phyloP scores from a whole-genome alignment of 441 rosid species.

The Breynia disticha region DNA sequence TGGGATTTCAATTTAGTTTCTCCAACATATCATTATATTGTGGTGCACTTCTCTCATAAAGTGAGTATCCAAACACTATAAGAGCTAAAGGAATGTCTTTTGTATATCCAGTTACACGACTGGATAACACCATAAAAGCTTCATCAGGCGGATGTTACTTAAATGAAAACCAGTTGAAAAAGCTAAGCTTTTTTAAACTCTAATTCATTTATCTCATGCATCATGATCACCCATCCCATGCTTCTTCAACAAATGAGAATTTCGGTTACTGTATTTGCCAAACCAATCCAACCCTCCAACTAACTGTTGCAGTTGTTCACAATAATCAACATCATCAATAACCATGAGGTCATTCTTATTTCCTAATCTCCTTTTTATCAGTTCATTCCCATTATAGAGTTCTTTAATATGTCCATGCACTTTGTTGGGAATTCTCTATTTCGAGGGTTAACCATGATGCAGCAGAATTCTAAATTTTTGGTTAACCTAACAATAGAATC shows the following conservation, averaged over 20 bases:
- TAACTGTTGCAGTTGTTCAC: conserved; percentile 10
- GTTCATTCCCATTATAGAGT: neutral
- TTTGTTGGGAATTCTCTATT: neutral
- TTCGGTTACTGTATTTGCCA: conserved; percentile 16
- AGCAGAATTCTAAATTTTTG: too few relatives aligned
- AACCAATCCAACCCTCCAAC: conserved; percentile 8
- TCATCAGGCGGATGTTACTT: neutral
- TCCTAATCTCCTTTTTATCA: conserved; percentile 9
- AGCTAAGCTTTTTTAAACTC: conserved; percentile 7
- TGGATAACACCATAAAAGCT: too few relatives aligned
- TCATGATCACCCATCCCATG: conserved; percentile 1
- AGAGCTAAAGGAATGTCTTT: too few relatives aligned
- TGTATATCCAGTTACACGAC: too few relatives aligned
- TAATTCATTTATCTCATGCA: conserved; percentile 11
- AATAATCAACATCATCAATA: conserved; percentile 16
- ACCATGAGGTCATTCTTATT: conserved; percentile 13
- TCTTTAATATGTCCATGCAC: neutral
- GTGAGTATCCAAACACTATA: too few relatives aligned
- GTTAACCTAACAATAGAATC: too few relatives aligned
- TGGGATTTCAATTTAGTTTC: too few relatives aligned
- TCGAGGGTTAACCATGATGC: neutral
- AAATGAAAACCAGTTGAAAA: conserved; percentile 18
- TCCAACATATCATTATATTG: too few relatives aligned
- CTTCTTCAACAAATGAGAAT: conserved; percentile 9
- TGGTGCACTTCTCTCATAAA: too few relatives aligned